phyloP scores from a whole-genome alignment of 2,329 filamentous ascomycete genomes.

The Tricladium varicosporioides region DNA sequence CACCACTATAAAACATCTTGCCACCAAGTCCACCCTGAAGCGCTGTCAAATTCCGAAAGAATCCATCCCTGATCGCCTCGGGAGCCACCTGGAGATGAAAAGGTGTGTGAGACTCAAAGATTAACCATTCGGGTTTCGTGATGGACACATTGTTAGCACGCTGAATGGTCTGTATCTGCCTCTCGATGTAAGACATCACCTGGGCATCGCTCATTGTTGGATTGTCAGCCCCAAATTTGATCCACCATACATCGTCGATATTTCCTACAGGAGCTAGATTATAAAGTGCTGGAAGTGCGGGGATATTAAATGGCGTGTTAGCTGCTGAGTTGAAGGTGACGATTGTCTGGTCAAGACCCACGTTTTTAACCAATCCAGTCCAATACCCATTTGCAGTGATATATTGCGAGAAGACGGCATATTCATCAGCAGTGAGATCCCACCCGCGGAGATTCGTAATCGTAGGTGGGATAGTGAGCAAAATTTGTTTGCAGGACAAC shows the following conservation, averaged over 20 bases:
- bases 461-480: constrained; percentile 43
- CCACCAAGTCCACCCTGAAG: constrained; percentile 2
- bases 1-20: constrained; percentile 7
- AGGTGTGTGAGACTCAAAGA: neutral
- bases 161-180: neutral
- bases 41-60: neutral
- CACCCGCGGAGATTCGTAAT: constrained; percentile 36
- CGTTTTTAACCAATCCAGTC: neutral
- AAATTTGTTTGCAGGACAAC: constrained; percentile 33
- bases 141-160: neutral
- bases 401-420: constrained; percentile 1
- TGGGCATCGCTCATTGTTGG: constrained; percentile 2
- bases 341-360: neutral
- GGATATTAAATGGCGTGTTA: neutral
- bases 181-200: constrained; percentile 1
- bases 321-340: neutral
- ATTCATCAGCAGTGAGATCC: constrained; percentile 28
- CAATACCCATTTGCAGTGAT: neutral
- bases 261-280: neutral
- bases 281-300: neutral
- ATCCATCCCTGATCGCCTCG: neutral
- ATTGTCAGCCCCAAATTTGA: constrained; percentile 5
- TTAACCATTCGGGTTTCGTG: neutral
- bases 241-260: constrained; percentile 3
- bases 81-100: neutral